Base-by-base conservation (phyloP, 164 flowering plant genomes). In the Liriodendron chinense region DNA sequence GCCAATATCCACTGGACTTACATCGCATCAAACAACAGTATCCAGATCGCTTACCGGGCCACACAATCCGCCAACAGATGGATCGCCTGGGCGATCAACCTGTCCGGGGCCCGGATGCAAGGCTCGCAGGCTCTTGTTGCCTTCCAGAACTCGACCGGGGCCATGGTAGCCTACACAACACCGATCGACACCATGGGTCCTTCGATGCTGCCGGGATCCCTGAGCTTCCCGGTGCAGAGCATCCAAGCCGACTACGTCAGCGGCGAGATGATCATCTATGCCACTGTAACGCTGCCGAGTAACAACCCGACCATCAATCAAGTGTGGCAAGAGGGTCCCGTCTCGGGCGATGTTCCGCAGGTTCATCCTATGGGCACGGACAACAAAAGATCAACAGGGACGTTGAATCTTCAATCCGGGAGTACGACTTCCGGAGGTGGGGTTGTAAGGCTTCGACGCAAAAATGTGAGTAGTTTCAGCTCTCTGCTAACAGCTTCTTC, bases 71-170 rank as follows among this genome's bases (percentile, higher is more conserved):
- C 71, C 24, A 21, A 49, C 1, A 34, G 63, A 14, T 87, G 87
- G 89, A 74, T 84, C 7, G 87, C 85, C 12, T 88, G 88, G 88
- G 87, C 85, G 0, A 65, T 85, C 34, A 88, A 88, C 68, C 84
- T 82, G 4, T 47, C 10, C 0, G 76, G 74, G 0, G 48, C 2
- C 0, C 70, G 69, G 0, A 92, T 92, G 96, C 1, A 68, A 0
- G 91, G 91, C 2, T 49, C 91, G 0, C 89, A 92, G 78, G 75
- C 86, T 24, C 78, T 90, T 0, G 86, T 91, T 5, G 95, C 91
- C 20, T 84, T 34, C 68, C 73, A 21, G 16, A 75, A 77, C 34
- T 43, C 87, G 0, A 26, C 65, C n/a, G 88, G 87, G 0, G 2
- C 8, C 9, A 8, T 77, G 43, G 7, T 0, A 1, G 93, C 87